Evolutionary conservation across 2,329 filamentous ascomycete species (phyloP), one percentile per base, ranked within the genome.

Genomic region (Davidsoniella australis): DNA sequence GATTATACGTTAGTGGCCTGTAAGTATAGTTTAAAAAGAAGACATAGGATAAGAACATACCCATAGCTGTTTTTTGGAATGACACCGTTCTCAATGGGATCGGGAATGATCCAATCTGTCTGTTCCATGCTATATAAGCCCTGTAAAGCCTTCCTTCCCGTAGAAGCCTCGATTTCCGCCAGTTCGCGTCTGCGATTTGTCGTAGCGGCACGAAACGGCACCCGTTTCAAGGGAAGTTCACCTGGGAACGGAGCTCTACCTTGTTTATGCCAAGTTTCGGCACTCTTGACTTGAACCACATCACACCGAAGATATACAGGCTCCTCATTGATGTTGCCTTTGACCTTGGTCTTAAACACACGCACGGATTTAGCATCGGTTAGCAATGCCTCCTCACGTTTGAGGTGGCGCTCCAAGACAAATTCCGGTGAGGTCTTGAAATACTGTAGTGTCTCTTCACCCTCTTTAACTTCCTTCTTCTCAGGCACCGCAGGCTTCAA

Each of bases 241-340:
- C 84, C 86, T 0, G 70, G 59, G 23, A 75, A 72, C 2, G 91
- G 78, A 23, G 79, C 81, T 9, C 89, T 76, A 0, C 91, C 91
- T 68, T 95, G 89, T 61, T 95, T 95, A 61, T 96, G 91, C 91
- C 91, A 98, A 1, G 85, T 94, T 61, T 98, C 91, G 1, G 84
- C 82, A 24, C 85, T 93, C 63, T 94, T 88, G 61, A 93, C 94
- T 38, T 75, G 71, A 2, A 88, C 77, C 0, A 96, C 78, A 56
- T 96, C 88, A 48, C 75, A 73, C 33, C 89, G 79, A 1, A 72
- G 72, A 60, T 78, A 96, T 0, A 96, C 86, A 1, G 85, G 79
- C 60, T 94, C 86, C 52, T 84, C 76, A 41, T 81, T 82, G 2
- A 73, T 66, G 43, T 80, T 82, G 41, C 78, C 82, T 63, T 89